phyloP scores from a whole-genome alignment of 2,329 filamentous ascomycete species.

The Alternaria viburni region DNA sequence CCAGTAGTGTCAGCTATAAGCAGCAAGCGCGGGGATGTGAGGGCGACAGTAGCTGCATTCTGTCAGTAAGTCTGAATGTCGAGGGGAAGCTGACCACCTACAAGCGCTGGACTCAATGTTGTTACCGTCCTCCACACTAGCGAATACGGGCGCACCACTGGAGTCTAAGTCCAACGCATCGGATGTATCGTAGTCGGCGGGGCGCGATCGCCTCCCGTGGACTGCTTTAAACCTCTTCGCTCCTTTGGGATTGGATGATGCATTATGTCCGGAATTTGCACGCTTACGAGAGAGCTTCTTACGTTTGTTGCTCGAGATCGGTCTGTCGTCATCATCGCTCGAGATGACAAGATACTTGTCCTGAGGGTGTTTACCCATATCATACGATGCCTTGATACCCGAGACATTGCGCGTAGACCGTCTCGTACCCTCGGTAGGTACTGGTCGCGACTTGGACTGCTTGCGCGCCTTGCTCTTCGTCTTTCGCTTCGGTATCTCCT shows the following conservation, averaged over 20 bases:
- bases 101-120: neutral
- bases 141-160: neutral
- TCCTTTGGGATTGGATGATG: neutral
- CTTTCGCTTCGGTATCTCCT: neutral
- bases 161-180: neutral
- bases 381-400: slow-evolving; percentile 28
- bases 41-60: neutral
- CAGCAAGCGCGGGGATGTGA: neutral
- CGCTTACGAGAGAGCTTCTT: neutral
- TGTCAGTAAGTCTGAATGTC: slow-evolving; percentile 1
- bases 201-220: neutral
- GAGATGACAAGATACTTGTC: slow-evolving; percentile 25
- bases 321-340: slow-evolving; percentile 6
- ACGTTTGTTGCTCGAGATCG: neutral
- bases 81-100: neutral
- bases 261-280: neutral
- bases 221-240: neutral
- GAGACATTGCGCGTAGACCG: slow-evolving; percentile 32
- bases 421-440: slow-evolving; percentile 15
- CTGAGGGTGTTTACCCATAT: slow-evolving; percentile 38
- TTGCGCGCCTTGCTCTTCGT: slow-evolving; percentile 19
- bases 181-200: neutral
- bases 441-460: neutral
- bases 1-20: neutral
- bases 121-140: neutral